A percentile compares a stretch with the other conserved stretches of the same genome.
phyloP scores from a whole-genome alignment of 768 basidiomycete genomes.

The Auriscalpium vulgare region DNA sequence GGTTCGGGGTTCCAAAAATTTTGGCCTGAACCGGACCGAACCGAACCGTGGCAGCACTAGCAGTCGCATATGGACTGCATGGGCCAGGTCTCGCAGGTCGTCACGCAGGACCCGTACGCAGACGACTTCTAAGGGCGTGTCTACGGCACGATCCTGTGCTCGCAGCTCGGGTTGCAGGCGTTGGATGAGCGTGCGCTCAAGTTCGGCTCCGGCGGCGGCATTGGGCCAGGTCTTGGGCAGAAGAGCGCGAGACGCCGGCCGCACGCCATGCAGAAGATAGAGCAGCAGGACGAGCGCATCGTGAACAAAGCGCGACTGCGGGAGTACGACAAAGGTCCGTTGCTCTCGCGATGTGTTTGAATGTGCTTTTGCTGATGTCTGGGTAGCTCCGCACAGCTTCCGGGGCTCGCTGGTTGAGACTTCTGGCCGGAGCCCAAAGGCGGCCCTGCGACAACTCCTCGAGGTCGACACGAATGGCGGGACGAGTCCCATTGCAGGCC shows the following conservation, averaged over 20 bases:
- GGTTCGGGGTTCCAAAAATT: too few species aligned
- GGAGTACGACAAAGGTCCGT: slow-evolving; percentile 72
- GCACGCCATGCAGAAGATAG: slow-evolving; percentile 88
- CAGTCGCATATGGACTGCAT: slow-evolving; percentile 99
- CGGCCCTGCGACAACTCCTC: slow-evolving; percentile 89
- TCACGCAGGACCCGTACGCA: slow-evolving; percentile 93
- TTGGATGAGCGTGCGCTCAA: slow-evolving; percentile 77
- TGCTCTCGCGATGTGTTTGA: slow-evolving; percentile 22
- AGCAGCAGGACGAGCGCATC: slow-evolving; percentile 91
- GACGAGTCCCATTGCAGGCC: slow-evolving; percentile 36
- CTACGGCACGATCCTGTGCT: slow-evolving; percentile 76
- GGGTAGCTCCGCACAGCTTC: slow-evolving; percentile 59
- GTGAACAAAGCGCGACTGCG: slow-evolving; percentile 84
- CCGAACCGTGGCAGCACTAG: too few species aligned
- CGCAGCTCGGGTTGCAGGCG: too few species aligned
- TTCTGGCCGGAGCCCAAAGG: slow-evolving; percentile 89
- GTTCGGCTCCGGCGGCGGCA: slow-evolving; percentile 75
- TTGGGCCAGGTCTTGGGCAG: slow-evolving; percentile 73
- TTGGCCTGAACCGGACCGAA: too few species aligned
- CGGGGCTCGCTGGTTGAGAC: slow-evolving; percentile 94
- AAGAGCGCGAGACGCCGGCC: slow-evolving; percentile 63
- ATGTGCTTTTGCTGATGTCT: slow-evolving; percentile 1
- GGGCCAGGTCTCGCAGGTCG: slow-evolving; percentile 97
- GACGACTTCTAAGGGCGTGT: slow-evolving; percentile 99
- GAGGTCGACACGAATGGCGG: slow-evolving; percentile 64